These are phyloP conservation scores for Tilletia walkeri DNA, from an alignment of 1,284 basidiomycete species.

Conservation along the genomic window DNA sequence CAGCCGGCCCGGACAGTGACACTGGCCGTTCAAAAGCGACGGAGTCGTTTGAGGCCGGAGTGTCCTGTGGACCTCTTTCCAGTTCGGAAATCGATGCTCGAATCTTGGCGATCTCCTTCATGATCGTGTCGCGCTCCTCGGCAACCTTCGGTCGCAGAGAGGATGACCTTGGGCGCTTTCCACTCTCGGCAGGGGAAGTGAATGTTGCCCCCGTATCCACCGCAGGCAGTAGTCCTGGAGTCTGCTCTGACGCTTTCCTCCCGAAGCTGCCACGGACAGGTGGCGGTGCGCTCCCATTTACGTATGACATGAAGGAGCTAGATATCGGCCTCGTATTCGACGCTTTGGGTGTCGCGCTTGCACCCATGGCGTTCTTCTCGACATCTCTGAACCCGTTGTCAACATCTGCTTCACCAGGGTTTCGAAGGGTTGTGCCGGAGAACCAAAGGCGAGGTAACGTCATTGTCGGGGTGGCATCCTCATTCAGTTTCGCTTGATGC, in stretches of 20 bases:
- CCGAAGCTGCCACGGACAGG: slow-evolving; percentile 21
- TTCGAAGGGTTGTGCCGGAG: no score
- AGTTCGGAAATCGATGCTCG: slow-evolving; percentile 1
- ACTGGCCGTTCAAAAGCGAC: neutral
- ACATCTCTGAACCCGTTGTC: no score
- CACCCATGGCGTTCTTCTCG: no score
- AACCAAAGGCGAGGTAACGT: no score
- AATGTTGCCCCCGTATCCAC: slow-evolving; percentile 7
- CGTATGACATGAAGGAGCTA: slow-evolving; percentile 28
- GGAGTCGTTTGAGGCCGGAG: neutral
- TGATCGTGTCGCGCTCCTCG: slow-evolving; percentile 24
- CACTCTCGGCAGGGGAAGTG: neutral
- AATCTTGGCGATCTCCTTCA: slow-evolving; percentile 16
- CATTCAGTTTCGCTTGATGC: slow-evolving; percentile 14
- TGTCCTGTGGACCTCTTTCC: neutral
- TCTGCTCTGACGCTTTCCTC: slow-evolving; percentile 32
- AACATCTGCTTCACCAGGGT: no score
- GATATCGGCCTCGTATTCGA: slow-evolving; percentile 20
- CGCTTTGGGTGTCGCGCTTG: no score
- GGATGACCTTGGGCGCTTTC: slow-evolving; percentile 18
- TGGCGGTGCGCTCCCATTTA: slow-evolving; percentile 25
- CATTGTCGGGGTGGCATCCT: neutral
- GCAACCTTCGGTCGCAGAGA: neutral
- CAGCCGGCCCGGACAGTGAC: no score
- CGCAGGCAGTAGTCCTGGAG: slow-evolving; percentile 25